Conservation (phyloP, 2,329 filamentous ascomycete species). For the Arthrobotrys pseudoclavata region DNA sequence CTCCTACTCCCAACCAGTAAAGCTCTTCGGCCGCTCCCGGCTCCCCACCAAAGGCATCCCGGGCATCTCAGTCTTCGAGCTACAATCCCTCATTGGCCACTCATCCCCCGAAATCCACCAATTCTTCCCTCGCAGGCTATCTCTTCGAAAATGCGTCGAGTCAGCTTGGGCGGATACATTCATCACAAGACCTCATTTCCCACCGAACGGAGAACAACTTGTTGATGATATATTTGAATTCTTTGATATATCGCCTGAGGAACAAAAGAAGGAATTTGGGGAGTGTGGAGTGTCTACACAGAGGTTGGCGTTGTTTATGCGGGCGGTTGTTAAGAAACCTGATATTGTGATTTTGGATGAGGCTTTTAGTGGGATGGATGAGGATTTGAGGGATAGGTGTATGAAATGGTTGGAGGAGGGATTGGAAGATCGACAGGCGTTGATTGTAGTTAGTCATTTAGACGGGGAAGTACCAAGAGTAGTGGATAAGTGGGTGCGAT, state of each 20-base stretch:
- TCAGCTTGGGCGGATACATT: slow-evolving; percentile 94
- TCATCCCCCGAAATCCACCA: slow-evolving; percentile 94
- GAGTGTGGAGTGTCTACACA: slow-evolving; percentile 84
- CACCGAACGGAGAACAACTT: slow-evolving; percentile 71
- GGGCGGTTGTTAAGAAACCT: slow-evolving; percentile 82
- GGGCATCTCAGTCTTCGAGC: slow-evolving; percentile 90
- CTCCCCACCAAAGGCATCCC: slow-evolving; percentile 79
- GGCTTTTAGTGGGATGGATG: slow-evolving; percentile 88
- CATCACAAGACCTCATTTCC: slow-evolving; percentile 76
- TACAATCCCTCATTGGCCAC: slow-evolving; percentile 90
- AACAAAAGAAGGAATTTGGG: slow-evolving; percentile 72
- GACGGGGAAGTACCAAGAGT: slow-evolving; percentile 83
- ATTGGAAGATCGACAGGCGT: slow-evolving; percentile 76
- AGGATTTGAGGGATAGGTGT: slow-evolving; percentile 85
- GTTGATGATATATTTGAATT: slow-evolving; percentile 79
- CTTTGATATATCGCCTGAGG: slow-evolving; percentile 74
- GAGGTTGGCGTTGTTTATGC: slow-evolving; percentile 85
- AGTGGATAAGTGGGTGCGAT: slow-evolving; percentile 61
- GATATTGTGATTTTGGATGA: slow-evolving; percentile 89
- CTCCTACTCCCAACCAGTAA: slow-evolving; percentile 88
- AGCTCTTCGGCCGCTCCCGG: slow-evolving; percentile 84
- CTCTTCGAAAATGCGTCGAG: slow-evolving; percentile 80
- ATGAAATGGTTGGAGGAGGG: slow-evolving; percentile 77
- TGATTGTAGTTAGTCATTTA: slow-evolving; percentile 93
- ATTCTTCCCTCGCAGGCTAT: slow-evolving; percentile 85